Conservation (phyloP, 2,329 filamentous ascomycete genomes). For the Curvularia sp. region DNA sequence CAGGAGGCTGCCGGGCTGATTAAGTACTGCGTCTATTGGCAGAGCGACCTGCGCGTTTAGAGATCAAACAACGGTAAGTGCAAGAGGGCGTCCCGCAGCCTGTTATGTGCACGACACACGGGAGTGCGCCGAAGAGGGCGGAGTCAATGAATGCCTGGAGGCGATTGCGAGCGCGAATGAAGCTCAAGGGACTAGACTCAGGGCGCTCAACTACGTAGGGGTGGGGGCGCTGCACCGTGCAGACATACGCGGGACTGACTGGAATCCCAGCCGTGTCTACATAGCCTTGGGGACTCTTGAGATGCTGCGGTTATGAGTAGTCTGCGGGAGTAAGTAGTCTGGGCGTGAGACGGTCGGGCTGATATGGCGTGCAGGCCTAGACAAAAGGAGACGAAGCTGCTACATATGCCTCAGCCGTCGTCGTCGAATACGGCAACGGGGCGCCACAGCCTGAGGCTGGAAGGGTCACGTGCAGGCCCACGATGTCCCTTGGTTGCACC, state of each 20-base stretch:
- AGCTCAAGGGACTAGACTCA: slow-evolving; percentile 31
- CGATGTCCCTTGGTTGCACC: background rate
- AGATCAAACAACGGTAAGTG: slow-evolving; percentile 29
- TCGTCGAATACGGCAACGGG: slow-evolving; percentile 1
- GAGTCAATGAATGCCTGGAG: slow-evolving; percentile 28
- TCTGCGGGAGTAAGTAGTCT: background rate
- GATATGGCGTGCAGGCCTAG: background rate
- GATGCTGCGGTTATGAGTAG: background rate
- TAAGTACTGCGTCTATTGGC: slow-evolving; percentile 27
- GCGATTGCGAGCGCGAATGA: slow-evolving; percentile 27
- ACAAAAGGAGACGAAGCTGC: slow-evolving; percentile 1
- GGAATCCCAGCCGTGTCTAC: slow-evolving; percentile 8
- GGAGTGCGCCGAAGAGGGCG: slow-evolving; percentile 25
- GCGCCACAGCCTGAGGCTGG: slow-evolving; percentile 13
- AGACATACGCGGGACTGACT: background rate
- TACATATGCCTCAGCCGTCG: slow-evolving; percentile 16
- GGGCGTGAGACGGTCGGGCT: slow-evolving; percentile 1
- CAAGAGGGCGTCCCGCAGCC: slow-evolving; percentile 27
- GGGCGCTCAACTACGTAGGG: slow-evolving; percentile 21
- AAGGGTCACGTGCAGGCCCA: slow-evolving; percentile 5
- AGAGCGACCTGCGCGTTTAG: slow-evolving; percentile 32
- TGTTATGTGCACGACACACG: slow-evolving; percentile 24
- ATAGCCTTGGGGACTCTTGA: slow-evolving; percentile 10
- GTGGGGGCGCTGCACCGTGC: slow-evolving; percentile 25
- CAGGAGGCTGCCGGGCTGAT: slow-evolving; percentile 30